Evolutionary conservation across 306 rosid genomes (phyloP).

Genomic region (Dryas alaskensis): DNA sequence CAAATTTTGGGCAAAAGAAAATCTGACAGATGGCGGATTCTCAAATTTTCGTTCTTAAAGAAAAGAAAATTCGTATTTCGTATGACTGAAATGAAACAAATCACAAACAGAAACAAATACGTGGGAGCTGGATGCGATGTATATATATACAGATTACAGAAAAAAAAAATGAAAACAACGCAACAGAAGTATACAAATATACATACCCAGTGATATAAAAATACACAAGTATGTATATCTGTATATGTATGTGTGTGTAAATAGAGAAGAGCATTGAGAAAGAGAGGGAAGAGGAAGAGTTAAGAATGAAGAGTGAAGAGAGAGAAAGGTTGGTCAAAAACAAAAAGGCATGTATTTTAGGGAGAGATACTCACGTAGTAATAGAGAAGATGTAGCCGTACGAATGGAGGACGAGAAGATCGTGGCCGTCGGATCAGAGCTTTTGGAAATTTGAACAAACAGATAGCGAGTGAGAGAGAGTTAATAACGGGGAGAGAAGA

Average conservation of each 20-base stretch:
- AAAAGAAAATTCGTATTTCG: background rate
- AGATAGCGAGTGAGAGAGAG: background rate
- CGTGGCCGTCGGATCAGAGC: constrained; percentile 74
- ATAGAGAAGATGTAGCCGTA: constrained; percentile 56
- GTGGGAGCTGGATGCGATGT: background rate
- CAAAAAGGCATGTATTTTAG: constrained; percentile 24
- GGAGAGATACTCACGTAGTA: constrained; percentile 57
- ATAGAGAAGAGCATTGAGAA: background rate
- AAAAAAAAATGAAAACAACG: background rate
- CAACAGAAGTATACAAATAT: background rate
- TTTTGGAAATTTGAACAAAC: constrained; percentile 11
- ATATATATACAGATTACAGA: background rate
- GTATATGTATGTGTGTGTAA: background rate
- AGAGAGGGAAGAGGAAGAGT: background rate
- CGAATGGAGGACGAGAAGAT: constrained; percentile 64
- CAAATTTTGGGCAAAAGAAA: background rate
- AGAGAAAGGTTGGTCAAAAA: constrained; percentile 11
- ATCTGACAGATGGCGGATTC: background rate
- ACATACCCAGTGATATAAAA: background rate
- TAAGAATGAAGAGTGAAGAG: constrained; percentile 24
- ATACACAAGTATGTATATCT: background rate
- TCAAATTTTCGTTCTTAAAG: background rate
- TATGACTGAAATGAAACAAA: background rate
- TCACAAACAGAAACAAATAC: background rate
- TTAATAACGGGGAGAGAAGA: constrained; percentile 33